Conservation (phyloP, 208 protist genomes). For the Kentomonas sorsogonicus region DNA sequence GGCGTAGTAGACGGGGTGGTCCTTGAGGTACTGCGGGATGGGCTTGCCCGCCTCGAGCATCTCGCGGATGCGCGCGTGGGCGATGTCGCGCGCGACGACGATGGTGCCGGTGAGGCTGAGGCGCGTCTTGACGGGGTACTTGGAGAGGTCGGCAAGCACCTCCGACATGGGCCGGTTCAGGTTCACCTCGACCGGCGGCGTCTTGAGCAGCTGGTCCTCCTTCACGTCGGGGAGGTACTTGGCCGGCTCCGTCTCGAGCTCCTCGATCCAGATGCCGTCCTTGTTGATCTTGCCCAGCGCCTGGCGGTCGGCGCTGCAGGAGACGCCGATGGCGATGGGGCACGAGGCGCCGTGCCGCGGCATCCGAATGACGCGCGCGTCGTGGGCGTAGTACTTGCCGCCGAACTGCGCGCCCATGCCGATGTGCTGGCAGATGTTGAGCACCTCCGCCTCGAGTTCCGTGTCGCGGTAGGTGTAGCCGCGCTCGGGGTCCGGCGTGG, state of each 20-base stretch:
- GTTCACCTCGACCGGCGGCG: constrained; percentile 84
- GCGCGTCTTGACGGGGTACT: constrained; percentile 90
- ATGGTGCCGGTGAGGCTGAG: constrained; percentile 94
- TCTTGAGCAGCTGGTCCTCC: constrained; percentile 70
- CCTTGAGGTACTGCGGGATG: constrained; percentile 93
- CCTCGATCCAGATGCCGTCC: constrained; percentile 94
- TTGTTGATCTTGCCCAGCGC: constrained; percentile 92
- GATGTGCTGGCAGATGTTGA: constrained; percentile 83
- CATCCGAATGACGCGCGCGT: constrained; percentile 93
- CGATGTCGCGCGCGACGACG: constrained; percentile 97
- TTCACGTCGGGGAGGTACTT: constrained; percentile 91
- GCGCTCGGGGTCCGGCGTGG: constrained; percentile 62
- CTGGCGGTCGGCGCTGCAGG: constrained; percentile 95
- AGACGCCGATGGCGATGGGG: constrained; percentile 94
- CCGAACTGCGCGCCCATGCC: constrained; percentile 97
- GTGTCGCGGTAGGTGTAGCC: constrained; percentile 94
- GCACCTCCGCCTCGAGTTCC: constrained; percentile 87
- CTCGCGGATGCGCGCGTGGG: constrained; percentile 93
- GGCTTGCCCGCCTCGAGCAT: constrained; percentile 82
- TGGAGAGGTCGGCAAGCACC: constrained; percentile 65
- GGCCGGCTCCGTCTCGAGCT: constrained; percentile 92
- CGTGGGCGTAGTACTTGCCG: constrained; percentile 98
- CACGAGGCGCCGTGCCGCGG: constrained; percentile 90
- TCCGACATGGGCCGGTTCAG: constrained; percentile 91
- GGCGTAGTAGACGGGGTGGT: constrained; percentile 96